These are phyloP conservation scores for Oenanthe javanica DNA, from an alignment of 140 eudicot genomes.

Conservation along the genomic window DNA sequence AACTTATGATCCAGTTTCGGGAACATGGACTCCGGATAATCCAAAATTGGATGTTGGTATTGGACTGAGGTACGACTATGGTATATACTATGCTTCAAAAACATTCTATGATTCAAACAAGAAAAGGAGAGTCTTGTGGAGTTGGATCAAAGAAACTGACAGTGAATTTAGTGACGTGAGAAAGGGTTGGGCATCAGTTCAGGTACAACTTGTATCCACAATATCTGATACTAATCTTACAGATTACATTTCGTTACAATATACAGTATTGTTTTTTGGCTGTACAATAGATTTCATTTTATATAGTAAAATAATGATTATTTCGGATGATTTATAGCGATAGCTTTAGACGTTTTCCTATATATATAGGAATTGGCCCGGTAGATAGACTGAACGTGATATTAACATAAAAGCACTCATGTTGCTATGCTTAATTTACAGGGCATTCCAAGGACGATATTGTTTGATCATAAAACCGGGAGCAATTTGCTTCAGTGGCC, in stretches of 20 bases:
- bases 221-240: neutral
- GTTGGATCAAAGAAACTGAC: slow-evolving; percentile 45
- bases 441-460: slow-evolving; percentile 1
- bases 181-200: slow-evolving; percentile 56
- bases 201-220: slow-evolving; percentile 21
- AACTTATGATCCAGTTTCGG: slow-evolving; percentile 30
- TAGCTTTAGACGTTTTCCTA: too few relatives aligned
- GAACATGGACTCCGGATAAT: slow-evolving; percentile 51
- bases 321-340: too few relatives aligned
- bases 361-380: too few relatives aligned
- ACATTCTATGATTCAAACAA: slow-evolving; percentile 38
- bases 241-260: too few relatives aligned
- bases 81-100: slow-evolving; percentile 45
- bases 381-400: too few relatives aligned
- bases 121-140: slow-evolving; percentile 42
- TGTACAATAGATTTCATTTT: too few relatives aligned
- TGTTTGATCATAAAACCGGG: neutral
- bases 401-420: neutral
- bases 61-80: slow-evolving; percentile 44
- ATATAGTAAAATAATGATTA: too few relatives aligned
- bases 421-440: neutral
- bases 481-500: slow-evolving; percentile 1
- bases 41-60: slow-evolving; percentile 48
- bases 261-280: too few relatives aligned
- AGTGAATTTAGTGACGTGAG: slow-evolving; percentile 19